phyloP scores from a whole-genome alignment of 352 stramenopile genomes.

The Pythium pectinolyticum region DNA sequence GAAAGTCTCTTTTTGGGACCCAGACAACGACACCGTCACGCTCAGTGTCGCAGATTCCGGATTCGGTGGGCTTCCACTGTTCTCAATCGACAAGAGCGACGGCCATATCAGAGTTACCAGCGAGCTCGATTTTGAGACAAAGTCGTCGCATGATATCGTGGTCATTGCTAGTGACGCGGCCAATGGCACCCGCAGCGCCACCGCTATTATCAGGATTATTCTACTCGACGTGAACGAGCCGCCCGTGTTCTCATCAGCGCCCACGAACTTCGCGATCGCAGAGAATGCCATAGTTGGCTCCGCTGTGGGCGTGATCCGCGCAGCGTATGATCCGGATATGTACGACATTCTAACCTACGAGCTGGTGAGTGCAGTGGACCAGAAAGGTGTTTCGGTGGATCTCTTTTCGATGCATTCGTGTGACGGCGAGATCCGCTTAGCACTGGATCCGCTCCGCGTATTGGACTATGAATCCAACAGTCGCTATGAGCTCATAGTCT shows the following conservation, averaged over 20 bases:
- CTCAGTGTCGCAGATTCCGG: too few species aligned
- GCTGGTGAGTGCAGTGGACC: slow-evolving; percentile 30
- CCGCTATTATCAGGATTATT: slow-evolving; percentile 32
- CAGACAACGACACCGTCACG: slow-evolving; percentile 54
- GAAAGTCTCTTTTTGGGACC: slow-evolving; percentile 46
- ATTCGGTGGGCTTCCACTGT: too few species aligned
- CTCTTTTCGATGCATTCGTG: slow-evolving; percentile 58
- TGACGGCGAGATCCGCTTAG: slow-evolving; percentile 48
- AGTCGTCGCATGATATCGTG: slow-evolving; percentile 10
- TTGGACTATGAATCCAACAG: slow-evolving; percentile 43
- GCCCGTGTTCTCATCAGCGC: slow-evolving; percentile 33
- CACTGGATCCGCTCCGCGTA: slow-evolving; percentile 20
- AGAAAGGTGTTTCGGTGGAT: slow-evolving; percentile 36
- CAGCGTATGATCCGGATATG: slow-evolving; percentile 48
- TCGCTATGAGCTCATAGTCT: slow-evolving; percentile 34
- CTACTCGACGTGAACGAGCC: slow-evolving; percentile 55
- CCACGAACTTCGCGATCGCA: slow-evolving; percentile 32
- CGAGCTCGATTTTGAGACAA: slow-evolving; percentile 28
- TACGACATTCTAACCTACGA: slow-evolving; percentile 50
- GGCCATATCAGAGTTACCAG: slow-evolving; percentile 16
- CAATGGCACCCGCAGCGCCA: not conserved
- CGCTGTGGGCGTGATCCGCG: slow-evolving; percentile 32
- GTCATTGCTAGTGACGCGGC: slow-evolving; percentile 19
- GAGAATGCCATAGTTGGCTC: slow-evolving; percentile 42
- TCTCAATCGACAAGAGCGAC: too few species aligned